A percentile compares a stretch with the other conserved stretches of the same genome.
Evolutionary conservation across 257 asterid genomes (phyloP).

Genomic region (Solanum pinnatisectum): DNA sequence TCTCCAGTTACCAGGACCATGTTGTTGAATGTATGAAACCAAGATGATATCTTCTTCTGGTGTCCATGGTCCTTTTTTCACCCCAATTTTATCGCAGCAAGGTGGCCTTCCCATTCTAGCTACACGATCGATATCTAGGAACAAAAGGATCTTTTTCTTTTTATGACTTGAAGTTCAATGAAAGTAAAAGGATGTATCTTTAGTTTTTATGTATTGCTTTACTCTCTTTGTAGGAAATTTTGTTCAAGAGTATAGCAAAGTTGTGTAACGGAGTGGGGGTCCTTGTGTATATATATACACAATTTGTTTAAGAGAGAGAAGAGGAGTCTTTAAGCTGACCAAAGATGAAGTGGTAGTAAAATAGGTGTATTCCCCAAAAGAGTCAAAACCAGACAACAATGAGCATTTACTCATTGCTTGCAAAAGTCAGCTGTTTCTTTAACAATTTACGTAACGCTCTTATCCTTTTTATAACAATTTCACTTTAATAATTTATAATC

Average conservation of each 20-base stretch:
- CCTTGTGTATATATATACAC: conserved; percentile 28
- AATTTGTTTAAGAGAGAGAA: conserved; percentile 12
- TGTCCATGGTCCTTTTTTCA: conserved; percentile 77
- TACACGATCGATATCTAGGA: background rate
- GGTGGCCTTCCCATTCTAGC: conserved; percentile 57
- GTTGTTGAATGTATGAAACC: conserved; percentile 67
- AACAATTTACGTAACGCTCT: background rate
- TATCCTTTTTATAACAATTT: background rate
- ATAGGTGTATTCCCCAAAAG: conserved; percentile 7
- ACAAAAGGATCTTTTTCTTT: background rate
- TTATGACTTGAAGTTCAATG: background rate
- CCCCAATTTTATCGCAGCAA: conserved; percentile 52
- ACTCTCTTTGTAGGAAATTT: background rate
- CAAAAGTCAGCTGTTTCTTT: conserved; percentile 35
- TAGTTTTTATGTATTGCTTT: background rate
- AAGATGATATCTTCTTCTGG: conserved; percentile 68
- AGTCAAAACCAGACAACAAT: conserved; percentile 62
- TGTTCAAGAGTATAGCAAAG: background rate
- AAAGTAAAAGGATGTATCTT: background rate
- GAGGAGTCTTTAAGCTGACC: conserved; percentile 35
- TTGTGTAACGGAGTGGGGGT: conserved; percentile 20
- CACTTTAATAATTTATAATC: background rate
- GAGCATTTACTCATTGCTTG: conserved; percentile 53
- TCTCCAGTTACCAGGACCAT: conserved; percentile 73
- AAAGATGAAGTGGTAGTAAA: conserved; percentile 7